Percentiles rank a stretch among this genome's conserved stretches.
phyloP scores from a whole-genome alignment of 2,329 filamentous ascomycete genomes.

The Septoria linicola region DNA sequence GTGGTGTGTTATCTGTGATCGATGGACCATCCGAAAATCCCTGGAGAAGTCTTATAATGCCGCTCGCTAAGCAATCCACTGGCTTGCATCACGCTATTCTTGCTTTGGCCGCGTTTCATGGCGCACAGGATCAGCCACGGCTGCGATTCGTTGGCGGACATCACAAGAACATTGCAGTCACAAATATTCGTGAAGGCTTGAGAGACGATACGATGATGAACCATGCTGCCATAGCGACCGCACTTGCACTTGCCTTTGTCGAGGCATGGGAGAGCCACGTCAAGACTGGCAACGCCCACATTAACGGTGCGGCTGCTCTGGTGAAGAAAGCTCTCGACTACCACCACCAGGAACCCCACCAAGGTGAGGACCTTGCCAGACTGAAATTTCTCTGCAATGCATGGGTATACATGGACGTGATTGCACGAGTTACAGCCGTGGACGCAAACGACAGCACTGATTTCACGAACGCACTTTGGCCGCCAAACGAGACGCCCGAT shows the following conservation, averaged over 20 bases:
- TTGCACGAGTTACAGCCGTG: conserved; percentile 64
- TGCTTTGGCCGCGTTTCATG: conserved; percentile 69
- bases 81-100: conserved; percentile 67
- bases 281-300: conserved; percentile 66
- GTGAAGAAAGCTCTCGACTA: conserved; percentile 59
- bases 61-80: conserved; percentile 61
- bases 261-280: conserved; percentile 71
- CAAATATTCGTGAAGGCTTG: conserved; percentile 59
- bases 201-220: conserved; percentile 57
- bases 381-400: conserved; percentile 68
- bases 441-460: conserved; percentile 58
- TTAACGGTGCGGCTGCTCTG: conserved; percentile 65
- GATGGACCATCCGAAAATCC: conserved; percentile 69
- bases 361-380: conserved; percentile 52
- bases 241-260: conserved; percentile 65
- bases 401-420: conserved; percentile 73
- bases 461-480: conserved; percentile 48
- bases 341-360: conserved; percentile 44
- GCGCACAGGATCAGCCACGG: conserved; percentile 56
- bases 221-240: conserved; percentile 68
- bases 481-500: conserved; percentile 8
- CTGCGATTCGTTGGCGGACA: conserved; percentile 64
- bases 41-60: conserved; percentile 70
- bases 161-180: conserved; percentile 66
- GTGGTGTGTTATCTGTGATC: conserved; percentile 69